Base-by-base conservation (phyloP, 768 basidiomycete species). In the Lyophyllum shimeji region DNA sequence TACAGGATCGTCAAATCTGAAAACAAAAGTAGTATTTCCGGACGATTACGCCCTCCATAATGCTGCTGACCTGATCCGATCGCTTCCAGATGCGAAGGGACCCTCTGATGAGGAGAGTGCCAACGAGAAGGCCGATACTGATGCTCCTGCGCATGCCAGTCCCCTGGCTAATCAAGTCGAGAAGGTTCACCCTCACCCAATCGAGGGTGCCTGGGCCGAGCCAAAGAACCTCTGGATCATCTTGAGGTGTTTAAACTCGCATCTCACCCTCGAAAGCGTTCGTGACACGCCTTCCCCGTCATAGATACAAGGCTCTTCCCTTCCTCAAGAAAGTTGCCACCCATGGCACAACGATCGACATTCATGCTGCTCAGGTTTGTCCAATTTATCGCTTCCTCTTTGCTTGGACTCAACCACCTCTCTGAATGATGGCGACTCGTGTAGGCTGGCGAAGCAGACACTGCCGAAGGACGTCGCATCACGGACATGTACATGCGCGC, bases 151-250 rank as follows among this genome's bases (percentile, higher is more conserved):
- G 1, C 43, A 58, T 31, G 27, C 42, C 40, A 56, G 62, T 50
- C 12, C 58, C 25, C 52, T 63, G 21, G 50, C 55, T 24, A 37
- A 46, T 8, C 50, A 58, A 40, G 58, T 63, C 27, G 60, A 60
- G 44, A 54, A 55, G 29, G 52, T 44, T 33, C 61, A 62, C 18
- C 42, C 55, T 15, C 65, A 67, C 23, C 66, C 63, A 18, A 66
- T 69, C 42, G 66, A 62, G n/a, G 68, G 68, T 6, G 53, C 63
- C n/a, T 69, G 68, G 68, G 57, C 59, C 21, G 46, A 58, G 43
- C 68, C 68, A 1, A 63, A 60, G 40, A 69, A 69, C 44, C 53
- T 69, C 21, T 69, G 52, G 42, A 69, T 67, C 47, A 65, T 69
- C 33, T 15, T 64, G 33, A 53, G 59, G 59, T 57, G 40, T 27